These are phyloP conservation scores for Stereum hirsutum DNA, from an alignment of 1,284 basidiomycete species.

Conservation along the genomic window DNA sequence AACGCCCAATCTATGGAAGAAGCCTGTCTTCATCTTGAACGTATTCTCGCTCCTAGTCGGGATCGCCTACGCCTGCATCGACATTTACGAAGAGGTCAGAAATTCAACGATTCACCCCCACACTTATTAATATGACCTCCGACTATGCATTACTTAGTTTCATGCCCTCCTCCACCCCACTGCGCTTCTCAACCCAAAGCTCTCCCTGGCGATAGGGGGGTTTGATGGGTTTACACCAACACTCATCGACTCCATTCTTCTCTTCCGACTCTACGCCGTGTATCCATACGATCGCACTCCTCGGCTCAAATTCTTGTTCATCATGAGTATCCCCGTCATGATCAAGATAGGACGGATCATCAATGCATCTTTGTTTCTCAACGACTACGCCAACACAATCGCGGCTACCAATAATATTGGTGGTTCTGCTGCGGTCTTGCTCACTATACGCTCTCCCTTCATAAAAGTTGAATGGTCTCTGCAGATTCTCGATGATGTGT, in stretches of 20 bases:
- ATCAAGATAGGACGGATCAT: conserved; percentile 18
- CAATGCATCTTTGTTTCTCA: conserved; percentile 12
- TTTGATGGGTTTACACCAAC: conserved; percentile 14
- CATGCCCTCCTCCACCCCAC: neutral
- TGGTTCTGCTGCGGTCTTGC: no score
- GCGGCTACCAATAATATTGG: neutral
- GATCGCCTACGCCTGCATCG: conserved; percentile 3
- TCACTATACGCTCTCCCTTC: conserved; percentile 3
- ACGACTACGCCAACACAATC: conserved; percentile 6
- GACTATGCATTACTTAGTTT: no score
- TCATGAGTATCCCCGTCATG: conserved; percentile 17
- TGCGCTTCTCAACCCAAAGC: neutral
- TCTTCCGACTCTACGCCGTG: conserved; percentile 22
- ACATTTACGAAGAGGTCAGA: neutral
- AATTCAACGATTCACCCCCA: no score
- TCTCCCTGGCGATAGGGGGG: neutral
- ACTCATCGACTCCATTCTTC: conserved; percentile 22
- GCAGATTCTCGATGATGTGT: conserved; percentile 24
- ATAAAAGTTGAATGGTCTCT: conserved; percentile 12
- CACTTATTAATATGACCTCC: no score
- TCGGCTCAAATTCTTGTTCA: conserved; percentile 9
- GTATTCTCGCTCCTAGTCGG: conserved; percentile 16
- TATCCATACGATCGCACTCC: conserved; percentile 19
- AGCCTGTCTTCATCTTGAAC: conserved; percentile 24
- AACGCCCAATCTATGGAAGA: conserved; percentile 14